Base-by-base conservation (phyloP, 352 stramenopile species). In the Halophytophthora polymorphica region DNA sequence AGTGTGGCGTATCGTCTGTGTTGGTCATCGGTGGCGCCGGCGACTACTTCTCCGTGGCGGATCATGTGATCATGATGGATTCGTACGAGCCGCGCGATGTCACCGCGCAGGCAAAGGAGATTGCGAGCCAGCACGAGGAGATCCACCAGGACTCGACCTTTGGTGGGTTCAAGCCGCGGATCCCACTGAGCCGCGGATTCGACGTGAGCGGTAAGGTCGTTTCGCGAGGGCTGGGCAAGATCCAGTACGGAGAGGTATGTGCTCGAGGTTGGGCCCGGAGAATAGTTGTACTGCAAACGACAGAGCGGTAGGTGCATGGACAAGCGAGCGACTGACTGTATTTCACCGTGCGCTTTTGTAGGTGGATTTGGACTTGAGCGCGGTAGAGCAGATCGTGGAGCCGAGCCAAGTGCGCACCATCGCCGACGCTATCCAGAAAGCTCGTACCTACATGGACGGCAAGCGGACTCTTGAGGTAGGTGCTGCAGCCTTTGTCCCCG, bases 61-160 rank as follows among this genome's bases (percentile, higher is more conserved):
- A 98, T 63, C 85, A 90, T 43, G 95, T 98, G 18, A 83, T 99
- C 52, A 96, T 98, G 73, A 98, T 99, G 93, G 94, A 98, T 59
- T 88, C 73, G 18, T 98, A 98, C 59, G 70, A 84, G 48, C 95
- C 92, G 22, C 73, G 83, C 13, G 94, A 98, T 71, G 95, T 97
- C 3, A 98, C 95, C 1, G 59, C 56, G 12, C 70, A 88, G 33
- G 96, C 96, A 14, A 98, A 98, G 50, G 77, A 83, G 48, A 98
- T 98, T 61, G 93, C 90, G 2, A 70, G 39, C 2, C 57, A 86
- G 33, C 66, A 92, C 46, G 61, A 55, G 0, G 64, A 79, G 37
- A 80, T 90, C 47, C 66, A 53, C 35, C 66, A 87, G 51, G 71
- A 85, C 22, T 33, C 52, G 11, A 34, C 55, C 8, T 90, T 92